Evolutionary conservation across 192 early-diverging fungal species (phyloP).

Genomic region (Coemansia sp.): DNA sequence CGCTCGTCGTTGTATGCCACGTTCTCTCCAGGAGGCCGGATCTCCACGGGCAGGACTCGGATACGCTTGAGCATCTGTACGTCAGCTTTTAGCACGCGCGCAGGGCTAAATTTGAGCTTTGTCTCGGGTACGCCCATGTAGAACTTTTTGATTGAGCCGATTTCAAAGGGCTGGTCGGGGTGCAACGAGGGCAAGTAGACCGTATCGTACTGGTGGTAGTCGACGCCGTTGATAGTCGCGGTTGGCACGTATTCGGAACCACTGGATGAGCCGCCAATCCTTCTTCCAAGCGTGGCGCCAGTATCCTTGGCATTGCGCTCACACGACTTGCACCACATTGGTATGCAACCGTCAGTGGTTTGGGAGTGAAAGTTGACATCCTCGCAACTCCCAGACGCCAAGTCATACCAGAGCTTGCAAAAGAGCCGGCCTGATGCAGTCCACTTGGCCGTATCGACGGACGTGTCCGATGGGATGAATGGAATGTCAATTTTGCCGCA

Average conservation of each 20-base stretch:
- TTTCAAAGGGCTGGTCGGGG: conserved; percentile 51
- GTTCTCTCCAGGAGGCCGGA: conserved; percentile 12
- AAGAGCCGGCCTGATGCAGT: conserved; percentile 33
- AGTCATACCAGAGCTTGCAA: conserved; percentile 62
- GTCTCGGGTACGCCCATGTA: background rate
- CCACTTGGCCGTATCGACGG: conserved; percentile 31
- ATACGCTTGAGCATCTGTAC: conserved; percentile 50
- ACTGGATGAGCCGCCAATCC: conserved; percentile 14
- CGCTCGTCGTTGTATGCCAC: conserved; percentile 48
- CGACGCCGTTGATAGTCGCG: conserved; percentile 26
- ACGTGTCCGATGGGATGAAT: conserved; percentile 29
- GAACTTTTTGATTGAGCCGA: conserved; percentile 56
- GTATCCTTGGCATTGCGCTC: conserved; percentile 14
- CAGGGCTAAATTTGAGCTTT: background rate
- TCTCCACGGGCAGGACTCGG: conserved; percentile 19
- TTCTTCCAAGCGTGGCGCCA: conserved; percentile 18
- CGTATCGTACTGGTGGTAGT: conserved; percentile 60
- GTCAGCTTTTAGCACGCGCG: conserved; percentile 16
- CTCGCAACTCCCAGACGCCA: conserved; percentile 53
- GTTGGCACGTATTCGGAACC: conserved; percentile 20
- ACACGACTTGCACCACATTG: conserved; percentile 39
- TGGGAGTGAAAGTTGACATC: conserved; percentile 47
- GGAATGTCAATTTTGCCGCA: conserved; percentile 52
- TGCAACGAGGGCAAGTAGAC: conserved; percentile 56
- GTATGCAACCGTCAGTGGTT: conserved; percentile 4